phyloP scores from a whole-genome alignment of 345 rosid species.

The Salix brachista region DNA sequence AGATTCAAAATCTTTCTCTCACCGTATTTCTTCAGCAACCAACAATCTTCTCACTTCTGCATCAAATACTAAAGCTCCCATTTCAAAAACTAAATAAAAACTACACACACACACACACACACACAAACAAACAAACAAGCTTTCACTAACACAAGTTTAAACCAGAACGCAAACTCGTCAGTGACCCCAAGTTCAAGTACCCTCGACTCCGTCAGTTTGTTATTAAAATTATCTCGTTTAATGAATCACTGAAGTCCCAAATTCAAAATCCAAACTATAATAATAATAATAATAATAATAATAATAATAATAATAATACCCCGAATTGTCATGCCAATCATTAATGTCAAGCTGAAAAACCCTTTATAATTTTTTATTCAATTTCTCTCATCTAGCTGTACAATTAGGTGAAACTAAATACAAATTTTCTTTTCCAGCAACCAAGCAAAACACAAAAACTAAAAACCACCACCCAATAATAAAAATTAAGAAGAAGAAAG shows the following conservation, averaged over 20 bases:
- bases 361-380: not conserved
- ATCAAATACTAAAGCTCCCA: not conserved
- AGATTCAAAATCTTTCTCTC: conserved; percentile 1
- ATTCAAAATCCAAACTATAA: not conserved
- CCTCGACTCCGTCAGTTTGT: not conserved
- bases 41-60: conserved; percentile 1
- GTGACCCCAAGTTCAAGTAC: not conserved
- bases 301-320: not conserved
- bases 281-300: not conserved
- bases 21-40: conserved; percentile 1
- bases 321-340: not conserved
- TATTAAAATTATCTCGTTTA: not conserved
- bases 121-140: not conserved
- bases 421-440: not conserved
- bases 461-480: not conserved
- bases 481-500: not conserved
- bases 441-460: not conserved
- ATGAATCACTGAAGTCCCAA: not conserved
- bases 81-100: not conserved
- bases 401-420: not conserved
- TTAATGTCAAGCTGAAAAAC: not conserved
- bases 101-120: not conserved
- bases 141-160: not conserved
- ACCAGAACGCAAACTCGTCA: not conserved
- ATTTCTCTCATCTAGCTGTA: not conserved